Percentiles rank a stretch among this genome's conserved stretches.
phyloP scores from a whole-genome alignment of 257 asterid genomes.

The Perilla frutescens region DNA sequence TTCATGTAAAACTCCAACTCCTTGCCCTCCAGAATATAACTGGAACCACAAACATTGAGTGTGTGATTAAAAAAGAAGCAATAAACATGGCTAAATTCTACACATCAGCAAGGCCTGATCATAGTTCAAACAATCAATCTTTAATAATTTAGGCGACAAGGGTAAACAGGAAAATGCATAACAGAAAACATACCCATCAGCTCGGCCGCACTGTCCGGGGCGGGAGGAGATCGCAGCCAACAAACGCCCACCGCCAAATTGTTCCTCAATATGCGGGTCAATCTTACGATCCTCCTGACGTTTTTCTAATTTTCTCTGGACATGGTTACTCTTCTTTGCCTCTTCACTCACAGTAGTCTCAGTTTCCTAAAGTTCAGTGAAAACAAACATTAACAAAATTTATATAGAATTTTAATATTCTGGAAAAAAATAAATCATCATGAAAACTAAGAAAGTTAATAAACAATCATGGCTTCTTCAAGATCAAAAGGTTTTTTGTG shows the following conservation, averaged over 20 bases:
- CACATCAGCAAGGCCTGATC: no score
- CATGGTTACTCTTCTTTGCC: conserved; percentile 61
- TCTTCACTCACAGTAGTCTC: conserved; percentile 55
- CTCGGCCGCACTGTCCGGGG: conserved; percentile 68
- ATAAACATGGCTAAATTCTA: background rate
- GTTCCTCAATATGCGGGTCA: conserved; percentile 70
- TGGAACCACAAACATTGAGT: conserved; percentile 11
- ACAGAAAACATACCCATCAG: conserved; percentile 54
- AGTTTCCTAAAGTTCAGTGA: conserved; percentile 43
- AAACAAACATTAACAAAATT: background rate
- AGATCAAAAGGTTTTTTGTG: no score
- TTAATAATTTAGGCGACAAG: background rate
- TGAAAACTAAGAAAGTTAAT: no score
- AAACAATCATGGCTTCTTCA: background rate
- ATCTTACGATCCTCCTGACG: conserved; percentile 58
- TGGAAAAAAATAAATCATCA: background rate
- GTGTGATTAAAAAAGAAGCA: background rate
- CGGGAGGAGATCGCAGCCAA: conserved; percentile 65
- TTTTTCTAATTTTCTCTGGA: conserved; percentile 51
- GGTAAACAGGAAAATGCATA: background rate
- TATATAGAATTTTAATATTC: background rate
- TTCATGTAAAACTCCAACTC: conserved; percentile 64
- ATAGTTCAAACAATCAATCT: background rate
- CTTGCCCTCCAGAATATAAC: conserved; percentile 68
- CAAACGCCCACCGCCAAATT: conserved; percentile 64